These are phyloP conservation scores for Murraya paniculata DNA, from an alignment of 345 rosid species.

Conservation along the genomic window DNA sequence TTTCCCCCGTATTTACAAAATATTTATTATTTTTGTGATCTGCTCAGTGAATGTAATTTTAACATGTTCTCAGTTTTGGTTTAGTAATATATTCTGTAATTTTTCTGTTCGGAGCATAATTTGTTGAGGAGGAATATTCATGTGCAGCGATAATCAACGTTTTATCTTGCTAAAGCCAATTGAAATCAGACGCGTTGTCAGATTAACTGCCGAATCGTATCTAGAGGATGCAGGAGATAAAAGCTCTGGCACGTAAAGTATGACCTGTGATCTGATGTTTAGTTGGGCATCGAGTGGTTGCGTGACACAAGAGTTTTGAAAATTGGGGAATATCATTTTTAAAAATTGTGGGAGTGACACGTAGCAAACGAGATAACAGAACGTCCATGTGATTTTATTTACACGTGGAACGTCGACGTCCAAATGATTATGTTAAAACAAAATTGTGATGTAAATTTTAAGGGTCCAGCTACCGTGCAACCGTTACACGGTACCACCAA, in stretches of 20 bases:
- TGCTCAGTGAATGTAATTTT: background rate
- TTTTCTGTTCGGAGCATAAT: background rate
- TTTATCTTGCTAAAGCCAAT: accelerated
- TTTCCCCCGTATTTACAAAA: background rate
- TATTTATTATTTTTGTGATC: background rate
- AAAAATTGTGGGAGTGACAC: background rate
- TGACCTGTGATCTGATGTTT: background rate
- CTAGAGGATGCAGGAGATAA: background rate
- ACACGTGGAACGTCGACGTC: too few relatives aligned
- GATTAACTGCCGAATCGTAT: too few relatives aligned
- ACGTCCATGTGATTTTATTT: background rate
- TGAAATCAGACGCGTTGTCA: background rate
- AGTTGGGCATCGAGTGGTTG: background rate
- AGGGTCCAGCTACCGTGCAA: too few relatives aligned
- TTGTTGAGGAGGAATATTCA: background rate
- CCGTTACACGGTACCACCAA: too few relatives aligned
- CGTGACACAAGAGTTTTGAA: background rate
- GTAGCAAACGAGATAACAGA: background rate
- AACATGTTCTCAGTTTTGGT: background rate
- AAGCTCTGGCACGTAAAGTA: background rate
- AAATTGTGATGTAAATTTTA: too few relatives aligned
- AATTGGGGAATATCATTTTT: background rate
- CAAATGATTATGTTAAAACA: too few relatives aligned
- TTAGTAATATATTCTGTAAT: background rate
- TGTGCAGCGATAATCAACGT: background rate